These are phyloP conservation scores for Ulota crispa DNA, from an alignment of 225 moss, liverwort and hornwort genomes.

Conservation along the genomic window DNA sequence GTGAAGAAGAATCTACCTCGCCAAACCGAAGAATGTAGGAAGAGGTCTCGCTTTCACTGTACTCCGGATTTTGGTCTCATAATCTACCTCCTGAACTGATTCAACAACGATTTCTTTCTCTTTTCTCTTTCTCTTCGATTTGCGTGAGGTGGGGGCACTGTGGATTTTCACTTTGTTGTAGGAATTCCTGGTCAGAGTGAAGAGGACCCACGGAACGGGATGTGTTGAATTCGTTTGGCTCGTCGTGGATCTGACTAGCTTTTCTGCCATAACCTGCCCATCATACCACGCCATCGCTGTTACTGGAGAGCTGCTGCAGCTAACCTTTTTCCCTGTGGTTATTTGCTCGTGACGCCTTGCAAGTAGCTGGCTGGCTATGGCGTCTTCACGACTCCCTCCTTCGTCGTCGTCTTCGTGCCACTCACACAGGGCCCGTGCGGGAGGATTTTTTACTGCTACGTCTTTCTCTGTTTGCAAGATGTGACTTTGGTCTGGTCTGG, in stretches of 20 bases:
- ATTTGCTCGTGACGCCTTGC: neutral
- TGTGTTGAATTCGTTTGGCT: neutral
- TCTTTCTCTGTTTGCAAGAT: slow-evolving; percentile 13
- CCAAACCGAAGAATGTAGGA: neutral
- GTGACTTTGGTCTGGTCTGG: neutral
- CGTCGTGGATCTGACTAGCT: neutral
- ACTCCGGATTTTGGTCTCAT: neutral
- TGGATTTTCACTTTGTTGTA: neutral
- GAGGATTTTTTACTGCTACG: neutral
- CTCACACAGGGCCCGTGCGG: neutral
- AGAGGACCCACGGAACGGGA: slow-evolving; percentile 8
- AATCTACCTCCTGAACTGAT: too few relatives aligned
- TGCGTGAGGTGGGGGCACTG: neutral
- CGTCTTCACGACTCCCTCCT: slow-evolving; percentile 7
- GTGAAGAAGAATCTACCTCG: neutral
- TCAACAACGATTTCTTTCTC: neutral
- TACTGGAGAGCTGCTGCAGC: slow-evolving; percentile 13
- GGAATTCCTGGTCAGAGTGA: neutral
- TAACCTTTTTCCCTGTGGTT: slow-evolving; percentile 5
- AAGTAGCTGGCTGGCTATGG: slow-evolving; percentile 28
- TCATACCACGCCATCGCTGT: slow-evolving; percentile 17
- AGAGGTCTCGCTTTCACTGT: neutral
- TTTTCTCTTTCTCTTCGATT: neutral
- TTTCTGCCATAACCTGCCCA: neutral
- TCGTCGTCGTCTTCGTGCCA: neutral